Conservation (phyloP, 345 rosid genomes). For the Salix suchowensis region DNA sequence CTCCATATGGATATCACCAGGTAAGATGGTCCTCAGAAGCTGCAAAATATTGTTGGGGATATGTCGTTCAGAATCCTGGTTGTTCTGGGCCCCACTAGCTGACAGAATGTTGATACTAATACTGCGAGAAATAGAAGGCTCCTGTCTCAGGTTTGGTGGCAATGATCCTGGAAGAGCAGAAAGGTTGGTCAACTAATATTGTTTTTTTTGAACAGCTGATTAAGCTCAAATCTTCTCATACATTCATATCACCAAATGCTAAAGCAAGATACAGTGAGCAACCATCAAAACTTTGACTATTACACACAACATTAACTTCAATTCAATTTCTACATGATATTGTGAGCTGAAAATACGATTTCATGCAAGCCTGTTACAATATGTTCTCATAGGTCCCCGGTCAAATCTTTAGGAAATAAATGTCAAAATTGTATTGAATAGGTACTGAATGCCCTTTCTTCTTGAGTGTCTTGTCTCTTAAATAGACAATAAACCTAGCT, state of each 20-base stretch:
- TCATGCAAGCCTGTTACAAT: not conserved
- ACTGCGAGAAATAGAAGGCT: constrained; percentile 32
- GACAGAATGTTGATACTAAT: constrained; percentile 35
- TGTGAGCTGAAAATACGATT: not conserved
- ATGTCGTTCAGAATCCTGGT: constrained; percentile 46
- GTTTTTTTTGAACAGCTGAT: not conserved
- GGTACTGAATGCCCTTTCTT: too few relatives aligned
- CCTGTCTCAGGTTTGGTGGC: constrained; percentile 35
- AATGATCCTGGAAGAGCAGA: constrained; percentile 33
- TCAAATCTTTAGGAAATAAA: not conserved
- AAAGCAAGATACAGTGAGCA: not conserved
- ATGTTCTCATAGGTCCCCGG: not conserved
- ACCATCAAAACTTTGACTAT: not conserved
- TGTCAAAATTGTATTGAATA: too few relatives aligned
- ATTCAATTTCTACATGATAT: not conserved
- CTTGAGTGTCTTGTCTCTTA: too few relatives aligned
- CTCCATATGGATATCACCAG: constrained; percentile 50
- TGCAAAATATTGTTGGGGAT: constrained; percentile 42
- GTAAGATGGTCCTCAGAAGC: constrained; percentile 47
- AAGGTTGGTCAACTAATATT: not conserved
- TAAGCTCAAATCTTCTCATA: not conserved
- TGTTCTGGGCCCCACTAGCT: constrained; percentile 35
- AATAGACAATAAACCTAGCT: too few relatives aligned
- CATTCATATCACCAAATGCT: not conserved
- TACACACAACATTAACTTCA: not conserved